Evolutionary conservation across 2,329 filamentous ascomycete species (phyloP).

Genomic region (Talaromyces rugulosus): DNA sequence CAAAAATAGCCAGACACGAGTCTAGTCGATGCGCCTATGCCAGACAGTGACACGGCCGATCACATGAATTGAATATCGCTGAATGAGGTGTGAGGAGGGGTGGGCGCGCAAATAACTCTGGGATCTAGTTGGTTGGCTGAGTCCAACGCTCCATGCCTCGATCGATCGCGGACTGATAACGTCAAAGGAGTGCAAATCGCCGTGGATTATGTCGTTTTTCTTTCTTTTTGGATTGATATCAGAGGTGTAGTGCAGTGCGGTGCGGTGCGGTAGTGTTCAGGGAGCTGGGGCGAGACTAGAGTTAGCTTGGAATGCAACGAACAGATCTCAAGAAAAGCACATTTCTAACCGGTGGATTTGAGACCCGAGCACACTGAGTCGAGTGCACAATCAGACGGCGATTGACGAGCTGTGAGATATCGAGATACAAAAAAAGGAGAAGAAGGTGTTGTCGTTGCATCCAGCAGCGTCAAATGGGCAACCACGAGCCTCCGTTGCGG

Average conservation of each 20-base stretch:
- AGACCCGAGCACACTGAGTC: neutral
- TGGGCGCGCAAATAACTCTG: constrained; percentile 4
- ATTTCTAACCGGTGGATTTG: neutral
- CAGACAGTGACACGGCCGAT: neutral
- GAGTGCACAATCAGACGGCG: neutral
- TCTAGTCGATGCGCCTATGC: neutral
- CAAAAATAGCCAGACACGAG: neutral
- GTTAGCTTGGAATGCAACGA: neutral
- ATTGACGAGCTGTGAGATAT: neutral
- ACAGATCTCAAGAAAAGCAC: neutral
- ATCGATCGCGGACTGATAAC: neutral
- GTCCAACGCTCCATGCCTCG: constrained; percentile 18
- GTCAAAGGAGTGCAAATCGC: neutral
- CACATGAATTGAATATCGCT: neutral
- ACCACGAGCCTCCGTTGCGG: neutral
- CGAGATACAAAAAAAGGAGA: neutral
- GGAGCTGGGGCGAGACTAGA: neutral
- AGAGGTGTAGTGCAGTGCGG: neutral
- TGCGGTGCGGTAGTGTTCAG: neutral
- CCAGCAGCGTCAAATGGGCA: neutral
- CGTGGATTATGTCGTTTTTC: neutral
- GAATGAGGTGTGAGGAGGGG: neutral
- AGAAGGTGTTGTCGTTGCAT: neutral
- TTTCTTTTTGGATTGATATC: neutral
- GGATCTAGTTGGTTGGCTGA: constrained; percentile 19